Base-by-base conservation (phyloP, 768 basidiomycete species). In the Lentinula guzmanii region DNA sequence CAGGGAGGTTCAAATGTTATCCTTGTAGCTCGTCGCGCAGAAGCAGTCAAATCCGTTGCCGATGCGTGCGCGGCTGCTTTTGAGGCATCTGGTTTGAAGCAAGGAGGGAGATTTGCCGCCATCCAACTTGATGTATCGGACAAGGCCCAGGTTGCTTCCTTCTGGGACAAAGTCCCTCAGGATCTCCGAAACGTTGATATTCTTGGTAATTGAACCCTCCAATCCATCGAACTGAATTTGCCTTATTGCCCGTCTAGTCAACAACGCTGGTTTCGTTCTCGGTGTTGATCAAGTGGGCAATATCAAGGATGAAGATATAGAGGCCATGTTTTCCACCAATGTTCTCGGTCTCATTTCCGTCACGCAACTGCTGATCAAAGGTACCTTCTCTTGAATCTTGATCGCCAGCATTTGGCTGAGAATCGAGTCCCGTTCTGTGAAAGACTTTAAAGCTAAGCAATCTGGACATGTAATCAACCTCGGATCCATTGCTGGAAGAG, bases 391-490 rank as follows among this genome's bases (percentile, higher is more conserved):
- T 41, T 46, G 9, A 11, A 43, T 41, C 35, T 35, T 18, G 18
- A 52, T 10, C 41, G 3, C 48, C 3, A 10, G 1, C 41, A 54
- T 37, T 55, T 39, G 18, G 8, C 15, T 45, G 46, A 21, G 60
- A 28, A 50, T 48, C 41, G 8, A 64, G 33, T 21, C 11, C 7
- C n/a, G 15, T 42, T 28, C 48, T 28, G 18, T 34, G 57, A 13
- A 66, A 91, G 91, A 89, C 62, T 93, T 94, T 78, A 93, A 89
- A 71, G 80, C 76, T 58, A 87, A 82, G 70, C 84, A 88, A 68
- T 76, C 84, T 4, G 92, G 93, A 0, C 94, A 95, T 76, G 78
- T 99, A 66, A 98, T 99, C 76, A 96, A 97, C 73, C 78, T 99
- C 54, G 95, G 97, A 7, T 96, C 94, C 10, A 84, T 99, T 61